These are phyloP conservation scores for Entomortierella parvispora DNA, from an alignment of 192 early-diverging fungal species.

Conservation along the genomic window DNA sequence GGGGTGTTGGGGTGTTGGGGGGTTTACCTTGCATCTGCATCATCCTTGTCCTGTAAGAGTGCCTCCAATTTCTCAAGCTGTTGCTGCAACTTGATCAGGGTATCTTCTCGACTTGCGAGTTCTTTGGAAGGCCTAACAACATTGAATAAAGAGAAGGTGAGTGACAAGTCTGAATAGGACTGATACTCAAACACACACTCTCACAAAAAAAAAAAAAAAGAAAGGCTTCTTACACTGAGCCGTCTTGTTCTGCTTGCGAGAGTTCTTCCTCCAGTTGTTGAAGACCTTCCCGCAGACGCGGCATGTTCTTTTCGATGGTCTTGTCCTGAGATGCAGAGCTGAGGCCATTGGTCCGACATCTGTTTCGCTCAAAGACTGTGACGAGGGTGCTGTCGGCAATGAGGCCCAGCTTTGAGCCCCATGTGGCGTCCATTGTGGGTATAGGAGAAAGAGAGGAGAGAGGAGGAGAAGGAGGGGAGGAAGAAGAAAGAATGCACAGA, in stretches of 20 bases:
- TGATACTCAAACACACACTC: not conserved
- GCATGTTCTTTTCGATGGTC: conserved; percentile 63
- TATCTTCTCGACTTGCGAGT: conserved; percentile 69
- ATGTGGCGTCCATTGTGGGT: conserved; percentile 32
- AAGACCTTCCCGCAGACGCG: conserved; percentile 61
- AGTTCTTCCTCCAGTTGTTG: conserved; percentile 63
- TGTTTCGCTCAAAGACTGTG: conserved; percentile 65
- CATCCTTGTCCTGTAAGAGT: conserved; percentile 55
- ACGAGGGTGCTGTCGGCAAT: conserved; percentile 68
- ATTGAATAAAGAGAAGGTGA: too few relatives aligned
- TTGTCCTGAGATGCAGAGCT: conserved; percentile 60
- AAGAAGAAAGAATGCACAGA: not conserved
- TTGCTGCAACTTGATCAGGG: conserved; percentile 69
- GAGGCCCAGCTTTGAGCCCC: conserved; percentile 56
- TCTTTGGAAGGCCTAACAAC: conserved; percentile 57
- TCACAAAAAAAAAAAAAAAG: not conserved
- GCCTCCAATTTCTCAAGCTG: conserved; percentile 70
- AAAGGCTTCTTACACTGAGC: conserved; percentile 53
- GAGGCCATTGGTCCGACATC: conserved; percentile 61
- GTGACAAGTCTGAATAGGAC: not conserved
- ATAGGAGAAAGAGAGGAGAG: not conserved
- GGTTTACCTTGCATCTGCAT: conserved; percentile 53
- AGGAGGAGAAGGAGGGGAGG: not conserved
- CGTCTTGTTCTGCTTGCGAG: conserved; percentile 64
- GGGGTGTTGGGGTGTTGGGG: too few relatives aligned